Base-by-base conservation (phyloP, 2,329 filamentous ascomycete species). In the Pyrenophora teres region DNA sequence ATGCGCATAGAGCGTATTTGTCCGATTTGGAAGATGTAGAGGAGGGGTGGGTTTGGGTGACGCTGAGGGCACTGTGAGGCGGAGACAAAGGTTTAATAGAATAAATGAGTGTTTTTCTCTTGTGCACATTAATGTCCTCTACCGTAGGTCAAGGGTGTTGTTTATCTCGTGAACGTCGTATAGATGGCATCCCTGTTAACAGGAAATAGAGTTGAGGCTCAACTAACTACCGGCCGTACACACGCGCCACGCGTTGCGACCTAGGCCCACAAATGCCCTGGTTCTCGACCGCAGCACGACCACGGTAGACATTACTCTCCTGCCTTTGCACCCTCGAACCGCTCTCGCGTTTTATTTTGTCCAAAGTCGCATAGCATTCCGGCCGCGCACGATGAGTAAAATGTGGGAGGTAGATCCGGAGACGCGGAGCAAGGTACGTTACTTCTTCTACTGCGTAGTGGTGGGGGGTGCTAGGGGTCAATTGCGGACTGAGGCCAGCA, bases 351-450 rank as follows among this genome's bases (percentile, higher is more conserved):
- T 44, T 15, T 32, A 23, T 18, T 39, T 15, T 31, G 3, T 13
- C 40, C 23, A 40, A 19, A 8, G 21, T 54, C 43, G 49, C 33
- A 39, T 40, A 21, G 16, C 10, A 18, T 15, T 27, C 23, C 16
- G 12, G 40, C 40, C 44, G 52, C 59, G 50, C 70, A 68, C 56
- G 38, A 79, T 79, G 77, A 78, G 76, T 70, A 93, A 92, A 78
- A 93, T 96, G 89, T 99, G 94, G 94, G 94, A 99, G 80, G 92
- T 99, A 62, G 94, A 99, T 77, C 94, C 94, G 41, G 93, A 97
- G 81, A 97, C 93, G 56, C 86, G 91, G 77, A 91, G 89, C 71
- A 97, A 97, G 86, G 92, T 95, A 78, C 65, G 72, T 57, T 46
- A 45, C 38, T 37, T 25, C 13, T 40, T 37, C 15, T 30, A 25